Evolutionary conservation across 2,329 filamentous ascomycete genomes (phyloP).

Genomic region (Cladophialophora yegresii): DNA sequence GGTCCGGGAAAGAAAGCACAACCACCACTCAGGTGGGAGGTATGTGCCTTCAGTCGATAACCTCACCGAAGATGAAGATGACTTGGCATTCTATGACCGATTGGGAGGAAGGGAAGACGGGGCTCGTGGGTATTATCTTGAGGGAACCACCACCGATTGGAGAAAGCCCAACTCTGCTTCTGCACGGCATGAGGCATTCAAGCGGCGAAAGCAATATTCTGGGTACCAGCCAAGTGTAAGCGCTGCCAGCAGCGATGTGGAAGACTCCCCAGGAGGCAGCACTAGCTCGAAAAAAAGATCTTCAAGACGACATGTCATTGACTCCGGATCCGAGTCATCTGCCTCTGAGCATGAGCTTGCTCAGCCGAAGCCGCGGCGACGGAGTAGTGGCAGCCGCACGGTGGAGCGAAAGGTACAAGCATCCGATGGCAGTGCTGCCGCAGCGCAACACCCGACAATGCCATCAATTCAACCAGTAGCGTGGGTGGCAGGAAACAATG

Average conservation of each 20-base stretch:
- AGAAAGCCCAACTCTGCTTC: conserved; percentile 44
- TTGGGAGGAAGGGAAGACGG: conserved; percentile 36
- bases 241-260: conserved; percentile 42
- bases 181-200: conserved; percentile 41
- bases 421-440: conserved; percentile 13
- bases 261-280: conserved; percentile 35
- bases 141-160: conserved; percentile 43
- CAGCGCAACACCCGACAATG: conserved; percentile 17
- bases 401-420: conserved; percentile 21
- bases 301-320: conserved; percentile 32
- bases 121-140: conserved; percentile 41
- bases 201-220: conserved; percentile 41
- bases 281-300: conserved; percentile 27
- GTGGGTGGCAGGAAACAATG: conserved; percentile 10
- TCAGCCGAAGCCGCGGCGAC: conserved; percentile 24
- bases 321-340: conserved; percentile 34
- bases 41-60: conserved; percentile 35
- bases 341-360: conserved; percentile 28
- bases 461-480: conserved; percentile 8
- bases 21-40: conserved; percentile 22
- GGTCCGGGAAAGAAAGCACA: conserved; percentile 31
- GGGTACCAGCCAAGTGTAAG: conserved; percentile 42
- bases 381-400: conserved; percentile 24
- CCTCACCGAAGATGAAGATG: conserved; percentile 33
- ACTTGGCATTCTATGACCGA: conserved; percentile 35